Evolutionary conservation across 2,329 filamentous ascomycete genomes (phyloP), one percentile per base, ranked within the genome.

Genomic region (Fusarium anthophilum): DNA sequence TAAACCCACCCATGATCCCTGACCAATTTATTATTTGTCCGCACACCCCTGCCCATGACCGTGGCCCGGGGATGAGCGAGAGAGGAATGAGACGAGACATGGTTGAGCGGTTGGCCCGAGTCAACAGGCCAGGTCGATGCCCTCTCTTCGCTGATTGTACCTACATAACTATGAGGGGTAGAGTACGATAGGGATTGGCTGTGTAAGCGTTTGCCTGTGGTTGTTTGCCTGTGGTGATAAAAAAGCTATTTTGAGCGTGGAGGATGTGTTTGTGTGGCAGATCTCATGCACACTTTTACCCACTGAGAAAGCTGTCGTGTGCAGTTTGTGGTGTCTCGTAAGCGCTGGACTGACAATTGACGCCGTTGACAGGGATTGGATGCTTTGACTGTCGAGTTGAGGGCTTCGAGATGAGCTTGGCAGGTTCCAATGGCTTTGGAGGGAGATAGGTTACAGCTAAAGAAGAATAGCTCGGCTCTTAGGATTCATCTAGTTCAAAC

Each of bases 1-100:
- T 30, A 48, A 57, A 73, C 44, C 69, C 68, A 73, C 68, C 48
- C 38, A 50, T 43, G 44, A 57, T 66, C 72, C 72, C 72, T 75
- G 69, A 69, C 59, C 70, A 73, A 74, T 70, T 75, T 75, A 61
- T 37, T 50, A 75, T 74, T 75, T 70, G 69, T 37, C 62, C 41
- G 61, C 56, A 70, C 66, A 53, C 59, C 50, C 59, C 45, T 57
- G 41, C 54, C 61, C 61, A 60, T 60, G 60, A 24, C 63, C 63
- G 54, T 72, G 47, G 56, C 53, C 72, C 72, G 59, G 71, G 67
- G 51, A 72, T 69, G 72, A 67, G 67, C 67, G 66, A 74, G 45
- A 43, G 30, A 50, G 47, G 61, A 50, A 67, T 72, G 62, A 62
- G 71, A 68, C 57, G 55, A 74, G 55, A 54, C 60, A 48, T 53